Evolutionary conservation across 176 grass and related monocot genomes (phyloP), one percentile per base, ranked within the genome.

Genomic region (Tillandsia leiboldiana): DNA sequence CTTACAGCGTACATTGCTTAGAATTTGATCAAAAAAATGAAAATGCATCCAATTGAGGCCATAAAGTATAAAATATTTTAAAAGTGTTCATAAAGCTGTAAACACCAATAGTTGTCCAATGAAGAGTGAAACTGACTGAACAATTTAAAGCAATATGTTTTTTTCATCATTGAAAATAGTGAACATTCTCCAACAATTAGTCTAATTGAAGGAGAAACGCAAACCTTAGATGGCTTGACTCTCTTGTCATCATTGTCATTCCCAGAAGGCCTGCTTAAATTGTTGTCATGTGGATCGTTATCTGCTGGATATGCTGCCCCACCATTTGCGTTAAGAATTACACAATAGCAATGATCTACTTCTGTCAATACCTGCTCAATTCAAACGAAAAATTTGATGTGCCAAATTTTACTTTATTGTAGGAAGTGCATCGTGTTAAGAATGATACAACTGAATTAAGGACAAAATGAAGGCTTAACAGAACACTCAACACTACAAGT

Each of bases 261-360:
- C 71, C 26, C 73, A 17, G 64, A 33, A 78, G 73, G 68, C 52
- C 53, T 11, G 76, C 78, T 81, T 51, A 76, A 85, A 26, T 59
- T 12, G 50, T 62, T 27, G 14, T 71, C 70, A 11, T 73, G 59
- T 13, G 20, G 18, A 67, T 80, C 86, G 1, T 1, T 62, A 12
- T 88, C 89, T 69, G 87, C 77, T 69, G 89, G 94, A 92, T 93
- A 99, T 78, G 89, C 94, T 61, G 89, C 86, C 68, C 94, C 94
- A 90, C 83, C 89, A 67, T 93, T 86, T 52, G 87, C 84, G 72
- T 90, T 93, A 48, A 99, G 89, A 81, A 99, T 75, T 68, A 93
- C 94, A 82, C 89, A 99, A 81, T 99, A 99, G 82, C 94, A 99
- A 78, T 99, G 89, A 75, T 90, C 89, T 68, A 70, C 82, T 68